Evolutionary conservation across 345 rosid genomes (phyloP), one percentile per base, ranked within the genome.

Genomic region (Salix exigua): DNA sequence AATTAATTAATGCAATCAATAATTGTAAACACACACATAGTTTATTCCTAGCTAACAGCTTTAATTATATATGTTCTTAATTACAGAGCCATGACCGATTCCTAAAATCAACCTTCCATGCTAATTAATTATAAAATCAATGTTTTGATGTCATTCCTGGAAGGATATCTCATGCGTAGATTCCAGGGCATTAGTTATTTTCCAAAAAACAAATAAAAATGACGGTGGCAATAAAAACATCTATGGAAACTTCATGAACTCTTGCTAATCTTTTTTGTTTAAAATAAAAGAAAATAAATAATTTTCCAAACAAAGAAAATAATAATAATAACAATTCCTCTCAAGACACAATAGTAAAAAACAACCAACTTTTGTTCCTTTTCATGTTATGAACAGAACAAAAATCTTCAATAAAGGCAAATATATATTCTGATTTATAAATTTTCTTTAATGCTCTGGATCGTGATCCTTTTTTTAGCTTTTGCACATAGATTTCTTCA

Each of bases 401-500:
- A n/a, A 55, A 2, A 55, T 21, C 7, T 7, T 2, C 17, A 23
- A 8, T 7, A 37, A 40, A 60, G 33, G 42, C 35, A 58, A 73
- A 42, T 10, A 35, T 12, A 58, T 55, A 13, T 40, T n/a, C 7
- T 65, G 21, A 74, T 48, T 18, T 55, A 65, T 65, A 26, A n/a
- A 48, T 8, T 65, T 65, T 65, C 71, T 50, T 46, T 30, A 64
- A 65, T 65, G 71, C 40, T 73, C 69, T 2, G 5, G 50, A 74
- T 74, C 9, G 66, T 44, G 25, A 58, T 73, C 37, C 60, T 38
- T 66, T 74, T 37, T 46, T 23, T 30, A 51, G 66, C 73, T 40
- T 42, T 5, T 40, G 70, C 16, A 21, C 46, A 16, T 72, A 37
- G 72, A 72, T 73, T 79, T 67, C 33, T 76, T 26, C 61, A 61